Evolutionary conservation across 805 yeast genomes (phyloP).

Genomic region (Ogataea trehalophila): DNA sequence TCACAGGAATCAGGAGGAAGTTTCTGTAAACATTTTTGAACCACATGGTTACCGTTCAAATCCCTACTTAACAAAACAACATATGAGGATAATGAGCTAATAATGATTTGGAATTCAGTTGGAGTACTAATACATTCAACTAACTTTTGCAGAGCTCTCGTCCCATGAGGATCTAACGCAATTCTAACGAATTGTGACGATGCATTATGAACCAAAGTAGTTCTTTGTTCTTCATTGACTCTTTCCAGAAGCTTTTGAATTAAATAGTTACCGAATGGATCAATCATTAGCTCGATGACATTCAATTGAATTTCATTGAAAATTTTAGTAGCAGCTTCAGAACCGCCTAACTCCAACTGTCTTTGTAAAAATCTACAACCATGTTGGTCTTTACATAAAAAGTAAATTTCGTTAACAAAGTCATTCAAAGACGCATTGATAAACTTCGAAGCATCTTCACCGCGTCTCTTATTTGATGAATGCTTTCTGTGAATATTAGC

Average conservation of each 20-base stretch:
- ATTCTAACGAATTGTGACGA: conserved; percentile 70
- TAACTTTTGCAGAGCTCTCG: conserved; percentile 88
- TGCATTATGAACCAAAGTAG: conserved; percentile 63
- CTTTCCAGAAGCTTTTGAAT: conserved; percentile 86
- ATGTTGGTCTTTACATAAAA: conserved; percentile 91
- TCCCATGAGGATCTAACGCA: conserved; percentile 92
- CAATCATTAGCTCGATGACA: conserved; percentile 84
- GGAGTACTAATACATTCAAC: conserved; percentile 74
- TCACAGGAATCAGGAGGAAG: conserved; percentile 67
- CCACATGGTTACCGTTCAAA: conserved; percentile 93
- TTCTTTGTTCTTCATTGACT: conserved; percentile 64
- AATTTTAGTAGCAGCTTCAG: conserved; percentile 65
- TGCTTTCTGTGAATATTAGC: conserved; percentile 33
- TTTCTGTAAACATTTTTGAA: conserved; percentile 83
- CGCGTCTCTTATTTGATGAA: conserved; percentile 32
- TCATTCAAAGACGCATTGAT: conserved; percentile 64
- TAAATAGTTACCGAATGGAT: conserved; percentile 96
- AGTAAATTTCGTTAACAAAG: conserved; percentile 66
- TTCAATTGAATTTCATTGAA: conserved; percentile 76
- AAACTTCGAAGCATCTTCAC: conserved; percentile 69
- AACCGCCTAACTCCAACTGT: conserved; percentile 64
- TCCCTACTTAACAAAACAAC: conserved; percentile 81
- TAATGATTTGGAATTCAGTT: conserved; percentile 59
- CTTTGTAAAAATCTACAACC: conserved; percentile 92
- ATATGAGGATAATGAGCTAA: conserved; percentile 41